phyloP scores from a whole-genome alignment of 371 early-diverging fungal genomes.

The Rhizopus arrhizus region DNA sequence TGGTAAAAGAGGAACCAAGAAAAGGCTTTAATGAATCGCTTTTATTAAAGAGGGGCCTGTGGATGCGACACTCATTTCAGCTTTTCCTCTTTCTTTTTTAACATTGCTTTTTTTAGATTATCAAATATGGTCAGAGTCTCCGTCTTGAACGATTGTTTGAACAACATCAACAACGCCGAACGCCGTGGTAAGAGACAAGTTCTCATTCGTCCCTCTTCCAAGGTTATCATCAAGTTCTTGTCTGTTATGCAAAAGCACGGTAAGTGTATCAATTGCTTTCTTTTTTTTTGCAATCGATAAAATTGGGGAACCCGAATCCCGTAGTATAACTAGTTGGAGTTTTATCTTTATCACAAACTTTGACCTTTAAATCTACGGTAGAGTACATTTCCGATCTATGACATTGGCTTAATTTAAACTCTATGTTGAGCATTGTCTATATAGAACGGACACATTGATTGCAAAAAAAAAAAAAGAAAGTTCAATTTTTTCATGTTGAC shows the following conservation, averaged over 20 bases:
- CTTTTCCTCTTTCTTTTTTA: slow-evolving; percentile 4
- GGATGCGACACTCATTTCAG: slow-evolving; percentile 17
- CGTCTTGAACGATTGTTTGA: slow-evolving; percentile 90
- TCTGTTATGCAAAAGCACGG: slow-evolving; percentile 99
- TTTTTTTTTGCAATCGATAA: slow-evolving; percentile 6
- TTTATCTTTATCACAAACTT: slow-evolving; percentile 42
- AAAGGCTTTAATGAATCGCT: slow-evolving; percentile 15
- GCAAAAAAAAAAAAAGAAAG: neutral
- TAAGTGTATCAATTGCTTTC: slow-evolving; percentile 41
- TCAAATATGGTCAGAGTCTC: slow-evolving; percentile 49
- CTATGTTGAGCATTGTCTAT: slow-evolving; percentile 24
- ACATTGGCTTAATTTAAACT: slow-evolving; percentile 15
- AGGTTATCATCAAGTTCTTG: slow-evolving; percentile 98
- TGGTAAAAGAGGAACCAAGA: slow-evolving; percentile 5
- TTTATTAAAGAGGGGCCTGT: neutral
- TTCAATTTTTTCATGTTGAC: neutral
- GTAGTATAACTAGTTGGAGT: slow-evolving; percentile 39
- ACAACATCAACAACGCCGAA: slow-evolving; percentile 99
- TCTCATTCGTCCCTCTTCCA: slow-evolving; percentile 93
- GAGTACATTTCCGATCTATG: slow-evolving; percentile 38
- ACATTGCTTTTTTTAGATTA: slow-evolving; percentile 8
- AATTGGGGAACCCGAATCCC: neutral
- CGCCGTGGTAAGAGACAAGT: slow-evolving; percentile 98
- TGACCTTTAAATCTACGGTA: slow-evolving; percentile 79
- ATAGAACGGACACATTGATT: slow-evolving; percentile 18